Conservation (phyloP, 1,139 yeast species). For the Debaryomycetaceae sp. region DNA sequence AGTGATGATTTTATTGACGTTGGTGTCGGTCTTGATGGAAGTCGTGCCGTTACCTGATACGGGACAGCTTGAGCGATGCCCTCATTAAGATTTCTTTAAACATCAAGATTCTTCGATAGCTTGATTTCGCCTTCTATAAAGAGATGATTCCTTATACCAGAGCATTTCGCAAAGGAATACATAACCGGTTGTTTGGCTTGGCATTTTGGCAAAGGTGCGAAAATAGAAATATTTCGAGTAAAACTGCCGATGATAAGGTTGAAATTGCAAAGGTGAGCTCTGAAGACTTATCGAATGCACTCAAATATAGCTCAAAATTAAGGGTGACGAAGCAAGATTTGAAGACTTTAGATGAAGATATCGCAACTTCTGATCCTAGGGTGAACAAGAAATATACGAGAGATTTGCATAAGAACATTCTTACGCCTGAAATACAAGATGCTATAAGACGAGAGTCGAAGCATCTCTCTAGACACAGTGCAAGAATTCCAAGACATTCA, state of each 20-base stretch:
- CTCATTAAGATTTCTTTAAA: background rate
- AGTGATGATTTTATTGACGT: no score
- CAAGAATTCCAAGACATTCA: background rate
- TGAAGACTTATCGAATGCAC: constrained; percentile 11
- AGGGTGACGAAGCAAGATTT: constrained; percentile 9
- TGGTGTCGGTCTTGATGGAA: background rate
- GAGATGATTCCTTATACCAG: no score
- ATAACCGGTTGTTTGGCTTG: no score
- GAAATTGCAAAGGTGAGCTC: constrained; percentile 6
- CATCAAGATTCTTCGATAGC: no score
- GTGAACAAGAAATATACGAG: constrained; percentile 7
- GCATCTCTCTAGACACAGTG: background rate
- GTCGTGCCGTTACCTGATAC: background rate
- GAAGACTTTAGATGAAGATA: constrained; percentile 10
- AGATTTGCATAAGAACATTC: constrained; percentile 9
- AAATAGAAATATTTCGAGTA: background rate
- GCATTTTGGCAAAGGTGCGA: no score
- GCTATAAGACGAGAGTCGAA: constrained; percentile 6
- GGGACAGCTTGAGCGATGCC: background rate
- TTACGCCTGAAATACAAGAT: constrained; percentile 9
- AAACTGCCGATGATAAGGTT: background rate
- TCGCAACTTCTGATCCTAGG: constrained; percentile 5
- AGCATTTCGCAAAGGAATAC: no score
- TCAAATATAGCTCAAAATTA: constrained; percentile 11
- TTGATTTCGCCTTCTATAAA: no score